Base-by-base conservation (phyloP, 805 yeast genomes). In the Jamesozyma lodderae region DNA sequence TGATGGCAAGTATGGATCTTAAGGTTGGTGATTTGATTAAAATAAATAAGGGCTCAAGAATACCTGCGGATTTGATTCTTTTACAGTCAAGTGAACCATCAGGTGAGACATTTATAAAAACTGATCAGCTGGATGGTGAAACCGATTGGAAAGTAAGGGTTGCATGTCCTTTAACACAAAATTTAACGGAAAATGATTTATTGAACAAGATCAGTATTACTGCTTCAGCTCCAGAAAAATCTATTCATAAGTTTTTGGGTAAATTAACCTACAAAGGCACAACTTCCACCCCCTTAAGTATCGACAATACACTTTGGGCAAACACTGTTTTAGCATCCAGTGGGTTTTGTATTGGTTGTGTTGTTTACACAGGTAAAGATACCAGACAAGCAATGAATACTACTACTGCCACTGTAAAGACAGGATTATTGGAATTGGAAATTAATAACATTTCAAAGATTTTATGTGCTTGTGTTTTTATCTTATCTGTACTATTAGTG, bases 101-200 rank as follows among this genome's bases (percentile, higher is more conserved):
- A 3, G 96, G 96, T 6, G 99, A 92, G 55, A 73, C 88, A 2
- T 92, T 94, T 52, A 84, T 92, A 46, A 83, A 94, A 52, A 92
- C 99, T 0, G 99, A 92, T 65, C 99, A 92, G 63, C 68, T 92
- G 36, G 99, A 92, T 60, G 99, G 99, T 55, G 99, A 92, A 60
- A 92, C 99, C 5, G 99, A 92, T 63, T 92, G 99, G 99, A 92
- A 92, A 59, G 67, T 92, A 39, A 69, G 98, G 51, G 64, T 84
- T 27, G 92, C 96, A 0, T 72, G 79, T 34, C 70, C 78, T 10
- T 52, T 77, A 21, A 84, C 96, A 1, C 97, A 90, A 55, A 59
- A 59, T 25, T 48, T 75, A 31, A 60, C 73, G 10, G 62, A 71
- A n/a, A 65, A 67, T 35, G 75, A 73, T 33, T 55, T 82, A 36